Base-by-base conservation (phyloP, 2,329 filamentous ascomycete genomes). In the Arthrobotrys entomopaga region DNA sequence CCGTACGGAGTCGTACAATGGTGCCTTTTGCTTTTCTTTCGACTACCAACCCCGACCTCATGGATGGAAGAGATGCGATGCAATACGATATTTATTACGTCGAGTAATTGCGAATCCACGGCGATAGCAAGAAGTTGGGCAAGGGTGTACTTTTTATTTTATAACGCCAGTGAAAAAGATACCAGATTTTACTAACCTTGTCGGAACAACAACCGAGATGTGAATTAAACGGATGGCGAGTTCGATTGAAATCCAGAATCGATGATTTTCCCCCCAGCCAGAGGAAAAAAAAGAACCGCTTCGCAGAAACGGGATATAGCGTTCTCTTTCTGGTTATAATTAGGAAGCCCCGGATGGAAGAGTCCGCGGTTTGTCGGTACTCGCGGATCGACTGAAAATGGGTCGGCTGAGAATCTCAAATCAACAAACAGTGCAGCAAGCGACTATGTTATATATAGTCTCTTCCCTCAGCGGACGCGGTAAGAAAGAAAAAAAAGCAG, bases 271-370 rank as follows among this genome's bases (percentile, higher is more conserved):
- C 49, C 54, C 48, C 67, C 48, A 61, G 43, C 70, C 63, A 58
- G 63, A 67, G 29, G 10, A 34, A 34, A 34, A 29, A 64, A 56
- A 65, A 58, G 54, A 60, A 53, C 63, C 70, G 70, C 58, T 74
- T 74, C 70, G 52, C 70, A 67, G 70, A 74, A 74, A 74, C 70
- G 70, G 63, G 46, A 50, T 50, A 56, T 73, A 57, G 24, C 24
- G 16, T 40, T 52, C 50, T 74, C 42, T 48, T 64, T 61, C 50
- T 57, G 63, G 61, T 52, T 74, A 74, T 74, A 40, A 63, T 67
- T 74, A 74, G 70, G 63, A 54, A 22, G 38, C 43, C 70, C 56
- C n/a, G 42, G 50, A 34, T 52, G 19, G 22, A 54, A 49, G 22
- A 26, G 53, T 67, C 63, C 70, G 63, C 63, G 58, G 70, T 65